Evolutionary conservation across 768 basidiomycete species (phyloP).

Genomic region (Kwoniella sp.): DNA sequence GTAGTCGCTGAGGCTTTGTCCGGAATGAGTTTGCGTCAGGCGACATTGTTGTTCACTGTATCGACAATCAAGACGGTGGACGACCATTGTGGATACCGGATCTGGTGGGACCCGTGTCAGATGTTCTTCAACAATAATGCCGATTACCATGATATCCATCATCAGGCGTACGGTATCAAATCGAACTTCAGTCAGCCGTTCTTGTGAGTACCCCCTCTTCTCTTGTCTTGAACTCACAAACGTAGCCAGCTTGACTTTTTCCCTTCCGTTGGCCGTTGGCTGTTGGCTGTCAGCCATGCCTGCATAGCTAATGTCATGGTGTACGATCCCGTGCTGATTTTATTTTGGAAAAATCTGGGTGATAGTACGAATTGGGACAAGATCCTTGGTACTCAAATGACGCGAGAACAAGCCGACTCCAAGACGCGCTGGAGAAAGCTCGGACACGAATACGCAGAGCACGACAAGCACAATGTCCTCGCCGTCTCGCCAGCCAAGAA

Average conservation of each 20-base stretch:
- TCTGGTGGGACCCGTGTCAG: slow-evolving; percentile 92
- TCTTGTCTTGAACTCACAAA: too few relatives aligned
- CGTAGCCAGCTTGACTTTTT: too few relatives aligned
- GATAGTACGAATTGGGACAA: slow-evolving; percentile 85
- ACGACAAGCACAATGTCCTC: slow-evolving; percentile 25
- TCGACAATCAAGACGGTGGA: slow-evolving; percentile 92
- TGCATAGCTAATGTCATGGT: too few relatives aligned
- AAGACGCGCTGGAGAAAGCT: slow-evolving; percentile 34
- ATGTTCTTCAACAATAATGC: slow-evolving; percentile 82
- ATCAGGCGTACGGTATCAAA: slow-evolving; percentile 90
- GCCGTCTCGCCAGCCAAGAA: slow-evolving; percentile 18
- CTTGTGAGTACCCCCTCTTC: slow-evolving; percentile 60
- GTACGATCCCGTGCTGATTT: too few relatives aligned
- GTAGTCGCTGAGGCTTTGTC: slow-evolving; percentile 71
- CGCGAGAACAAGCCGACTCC: slow-evolving; percentile 49
- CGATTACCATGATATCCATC: slow-evolving; percentile 97
- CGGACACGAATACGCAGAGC: slow-evolving; percentile 13
- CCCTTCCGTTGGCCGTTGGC: too few relatives aligned
- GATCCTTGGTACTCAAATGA: slow-evolving; percentile 73
- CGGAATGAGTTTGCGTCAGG: slow-evolving; percentile 75
- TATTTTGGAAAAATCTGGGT: too few relatives aligned
- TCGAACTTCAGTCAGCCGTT: slow-evolving; percentile 95
- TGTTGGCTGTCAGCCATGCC: too few relatives aligned
- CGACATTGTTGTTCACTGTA: slow-evolving; percentile 76
- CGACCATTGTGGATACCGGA: slow-evolving; percentile 86